phyloP scores from a whole-genome alignment of 1,284 basidiomycete species.

The Golubevia pallescens region DNA sequence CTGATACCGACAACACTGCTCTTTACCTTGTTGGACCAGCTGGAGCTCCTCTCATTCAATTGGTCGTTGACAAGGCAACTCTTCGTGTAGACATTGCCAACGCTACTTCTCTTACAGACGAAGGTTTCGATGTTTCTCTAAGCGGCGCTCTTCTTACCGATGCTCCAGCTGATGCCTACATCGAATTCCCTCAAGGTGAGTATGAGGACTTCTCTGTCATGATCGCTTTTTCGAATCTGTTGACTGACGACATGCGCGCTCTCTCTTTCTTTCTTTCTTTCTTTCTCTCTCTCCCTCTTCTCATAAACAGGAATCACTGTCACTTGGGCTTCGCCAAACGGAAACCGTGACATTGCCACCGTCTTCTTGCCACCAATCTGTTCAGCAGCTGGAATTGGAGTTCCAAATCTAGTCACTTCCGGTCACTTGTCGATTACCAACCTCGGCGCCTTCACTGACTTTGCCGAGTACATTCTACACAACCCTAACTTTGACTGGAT shows the following conservation, averaged over 20 bases:
- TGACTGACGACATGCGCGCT: too few relatives aligned
- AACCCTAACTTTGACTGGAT: conserved; percentile 52
- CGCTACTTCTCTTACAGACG: conserved; percentile 45
- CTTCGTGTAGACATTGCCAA: conserved; percentile 46
- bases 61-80: conserved; percentile 45
- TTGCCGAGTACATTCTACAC: conserved; percentile 49
- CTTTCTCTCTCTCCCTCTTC: conserved; percentile 14
- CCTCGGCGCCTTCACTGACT: conserved; percentile 41
- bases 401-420: conserved; percentile 37
- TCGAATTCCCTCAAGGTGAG: conserved; percentile 45
- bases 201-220: neutral
- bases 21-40: conserved; percentile 74
- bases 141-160: conserved; percentile 40
- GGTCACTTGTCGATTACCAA: conserved; percentile 52
- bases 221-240: too few relatives aligned
- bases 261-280: too few relatives aligned
- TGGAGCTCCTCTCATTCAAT: conserved; percentile 57
- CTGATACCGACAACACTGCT: conserved; percentile 72
- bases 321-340: conserved; percentile 40
- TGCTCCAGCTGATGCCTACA: conserved; percentile 57
- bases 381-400: conserved; percentile 40
- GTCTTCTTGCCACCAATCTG: conserved; percentile 54
- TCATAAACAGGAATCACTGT: conserved; percentile 13
- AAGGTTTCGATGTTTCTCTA: conserved; percentile 50
- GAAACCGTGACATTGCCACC: conserved; percentile 32